These are phyloP conservation scores for Backusella liffmaniae DNA, from an alignment of 192 early-diverging fungal species.

Conservation along the genomic window DNA sequence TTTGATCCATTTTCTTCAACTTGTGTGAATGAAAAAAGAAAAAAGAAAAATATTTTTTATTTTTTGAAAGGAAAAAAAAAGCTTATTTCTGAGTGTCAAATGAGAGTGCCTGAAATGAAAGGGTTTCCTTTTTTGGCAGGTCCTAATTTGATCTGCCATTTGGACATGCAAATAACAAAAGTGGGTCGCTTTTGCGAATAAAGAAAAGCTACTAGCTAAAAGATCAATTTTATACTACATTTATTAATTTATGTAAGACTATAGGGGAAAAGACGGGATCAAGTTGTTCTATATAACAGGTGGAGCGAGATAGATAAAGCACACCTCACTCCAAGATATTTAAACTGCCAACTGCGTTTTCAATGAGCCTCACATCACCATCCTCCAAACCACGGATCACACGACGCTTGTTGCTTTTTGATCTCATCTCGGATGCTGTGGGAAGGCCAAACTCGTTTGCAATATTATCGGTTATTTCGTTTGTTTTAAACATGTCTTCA, in stretches of 20 bases:
- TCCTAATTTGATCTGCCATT: too few relatives aligned
- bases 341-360: conserved; percentile 29
- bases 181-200: too few relatives aligned
- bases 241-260: neutral
- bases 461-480: neutral
- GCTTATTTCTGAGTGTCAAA: neutral
- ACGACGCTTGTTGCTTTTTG: conserved; percentile 26
- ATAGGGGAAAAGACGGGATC: neutral
- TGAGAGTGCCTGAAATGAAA: neutral
- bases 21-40: neutral
- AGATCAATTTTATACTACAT: too few relatives aligned
- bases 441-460: conserved; percentile 19
- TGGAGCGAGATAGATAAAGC: too few relatives aligned
- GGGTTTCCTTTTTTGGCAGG: too few relatives aligned
- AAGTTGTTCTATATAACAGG: too few relatives aligned
- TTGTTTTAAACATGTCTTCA: neutral
- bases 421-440: neutral
- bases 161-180: too few relatives aligned
- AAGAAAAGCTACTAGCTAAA: too few relatives aligned
- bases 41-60: neutral
- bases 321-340: neutral
- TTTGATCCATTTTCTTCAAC: conserved; percentile 49
- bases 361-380: conserved; percentile 32
- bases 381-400: conserved; percentile 29
- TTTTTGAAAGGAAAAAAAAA: neutral